Conservation (phyloP, 306 rosid species). For the Styphnolobium japonicum region DNA sequence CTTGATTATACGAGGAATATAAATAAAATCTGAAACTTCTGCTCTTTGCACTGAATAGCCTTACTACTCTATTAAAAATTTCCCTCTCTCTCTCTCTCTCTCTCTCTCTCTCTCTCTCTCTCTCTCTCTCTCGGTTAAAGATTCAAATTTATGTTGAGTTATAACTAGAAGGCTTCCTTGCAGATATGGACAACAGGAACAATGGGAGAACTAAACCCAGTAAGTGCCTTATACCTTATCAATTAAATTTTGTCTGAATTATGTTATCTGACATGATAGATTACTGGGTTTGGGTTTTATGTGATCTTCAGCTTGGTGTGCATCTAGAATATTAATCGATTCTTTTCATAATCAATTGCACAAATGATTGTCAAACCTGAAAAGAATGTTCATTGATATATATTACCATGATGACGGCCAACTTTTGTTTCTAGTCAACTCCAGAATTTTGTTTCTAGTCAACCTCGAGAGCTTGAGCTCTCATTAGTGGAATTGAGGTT, state of each 20-base stretch:
- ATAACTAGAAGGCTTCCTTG: constrained; percentile 22
- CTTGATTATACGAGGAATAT: background rate
- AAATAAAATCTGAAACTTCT: background rate
- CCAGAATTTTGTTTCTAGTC: background rate
- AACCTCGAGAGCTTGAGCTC: background rate
- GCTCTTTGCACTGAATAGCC: background rate
- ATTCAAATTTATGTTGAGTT: constrained; percentile 2
- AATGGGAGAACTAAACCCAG: constrained; percentile 91
- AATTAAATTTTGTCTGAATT: background rate
- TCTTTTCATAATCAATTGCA: background rate
- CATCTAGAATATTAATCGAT: background rate
- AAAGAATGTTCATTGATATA: background rate
- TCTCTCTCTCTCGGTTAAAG: background rate
- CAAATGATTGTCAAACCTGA: background rate
- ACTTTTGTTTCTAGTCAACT: background rate
- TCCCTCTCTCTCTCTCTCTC: background rate
- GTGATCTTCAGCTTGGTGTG: background rate
- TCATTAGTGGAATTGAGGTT: background rate
- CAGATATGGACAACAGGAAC: constrained; percentile 94
- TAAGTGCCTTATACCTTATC: constrained; percentile 33
- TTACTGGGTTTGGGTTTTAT: background rate
- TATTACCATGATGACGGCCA: background rate
- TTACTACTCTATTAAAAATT: background rate
- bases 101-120: background rate
- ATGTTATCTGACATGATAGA: background rate